phyloP scores from a whole-genome alignment of 2,329 filamentous ascomycete genomes.

The Didymosphaeria variabile region DNA sequence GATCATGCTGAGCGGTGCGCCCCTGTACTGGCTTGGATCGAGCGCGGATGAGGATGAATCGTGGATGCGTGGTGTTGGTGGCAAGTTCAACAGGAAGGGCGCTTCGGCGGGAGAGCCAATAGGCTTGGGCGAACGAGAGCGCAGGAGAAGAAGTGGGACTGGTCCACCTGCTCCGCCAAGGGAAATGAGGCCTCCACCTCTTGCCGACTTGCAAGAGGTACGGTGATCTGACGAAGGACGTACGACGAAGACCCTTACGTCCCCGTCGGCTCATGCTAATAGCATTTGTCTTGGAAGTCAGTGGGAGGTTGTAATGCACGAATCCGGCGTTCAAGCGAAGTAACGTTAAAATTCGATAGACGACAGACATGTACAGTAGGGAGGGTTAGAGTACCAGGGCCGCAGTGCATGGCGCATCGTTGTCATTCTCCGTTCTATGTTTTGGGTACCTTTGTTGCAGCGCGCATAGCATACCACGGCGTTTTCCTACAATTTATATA shows the following conservation, averaged over 20 bases:
- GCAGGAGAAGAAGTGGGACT: constrained; percentile 69
- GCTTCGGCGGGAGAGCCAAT: constrained; percentile 51
- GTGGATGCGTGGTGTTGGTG: constrained; percentile 72
- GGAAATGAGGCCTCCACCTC: constrained; percentile 22
- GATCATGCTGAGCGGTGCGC: constrained; percentile 76
- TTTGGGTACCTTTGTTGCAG: not conserved
- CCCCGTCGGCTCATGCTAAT: not conserved
- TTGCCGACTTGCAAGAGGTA: constrained; percentile 29
- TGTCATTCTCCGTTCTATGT: constrained; percentile 14
- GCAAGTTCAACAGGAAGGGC: constrained; percentile 64
- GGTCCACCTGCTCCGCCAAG: constrained; percentile 58
- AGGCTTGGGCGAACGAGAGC: constrained; percentile 65
- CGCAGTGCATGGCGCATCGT: not conserved
- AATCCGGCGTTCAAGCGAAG: constrained; percentile 7
- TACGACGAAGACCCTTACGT: not conserved
- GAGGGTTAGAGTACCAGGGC: not conserved
- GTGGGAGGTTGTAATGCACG: constrained; percentile 2
- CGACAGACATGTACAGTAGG: constrained; percentile 4
- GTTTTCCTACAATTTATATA: not conserved
- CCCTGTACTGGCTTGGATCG: constrained; percentile 82
- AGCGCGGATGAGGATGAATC: constrained; percentile 63
- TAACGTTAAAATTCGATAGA: not conserved
- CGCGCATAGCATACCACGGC: constrained; percentile 13
- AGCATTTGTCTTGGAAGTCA: not conserved
- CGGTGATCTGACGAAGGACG: constrained; percentile 18